Evolutionary conservation across 257 asterid species (phyloP).

Genomic region (Plantago elongata): DNA sequence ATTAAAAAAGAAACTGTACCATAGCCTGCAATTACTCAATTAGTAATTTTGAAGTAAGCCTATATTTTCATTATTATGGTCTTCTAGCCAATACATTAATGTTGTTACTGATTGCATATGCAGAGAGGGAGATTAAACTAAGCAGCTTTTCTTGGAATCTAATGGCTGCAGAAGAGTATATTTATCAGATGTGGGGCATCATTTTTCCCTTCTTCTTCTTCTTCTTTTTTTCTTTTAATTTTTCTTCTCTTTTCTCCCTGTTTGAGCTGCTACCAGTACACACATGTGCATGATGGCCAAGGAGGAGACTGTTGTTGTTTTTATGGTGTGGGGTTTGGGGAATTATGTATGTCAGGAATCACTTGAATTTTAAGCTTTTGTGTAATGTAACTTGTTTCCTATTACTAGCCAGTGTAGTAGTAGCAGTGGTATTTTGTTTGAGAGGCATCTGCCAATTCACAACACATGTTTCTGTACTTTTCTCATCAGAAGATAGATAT

Average conservation of each 20-base stretch:
- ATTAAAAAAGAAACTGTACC: no score
- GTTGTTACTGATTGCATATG: constrained; percentile 17
- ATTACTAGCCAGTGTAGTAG: constrained; percentile 7
- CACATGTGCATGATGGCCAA: constrained; percentile 19
- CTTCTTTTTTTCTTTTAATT: not conserved
- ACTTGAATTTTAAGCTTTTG: constrained; percentile 22
- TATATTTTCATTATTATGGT: no score
- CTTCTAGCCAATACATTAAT: not conserved
- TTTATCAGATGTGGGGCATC: constrained; percentile 38
- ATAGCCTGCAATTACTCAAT: no score
- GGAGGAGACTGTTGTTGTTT: constrained; percentile 11
- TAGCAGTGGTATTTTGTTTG: constrained; percentile 28
- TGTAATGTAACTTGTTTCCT: constrained; percentile 21
- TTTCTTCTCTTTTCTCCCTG: not conserved
- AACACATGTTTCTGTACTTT: constrained; percentile 26
- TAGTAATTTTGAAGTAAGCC: no score
- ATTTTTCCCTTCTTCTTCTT: not conserved
- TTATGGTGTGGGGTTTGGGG: constrained; percentile 10
- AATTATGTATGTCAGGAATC: constrained; percentile 20
- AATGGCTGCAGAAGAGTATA: constrained; percentile 31
- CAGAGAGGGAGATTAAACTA: constrained; percentile 37
- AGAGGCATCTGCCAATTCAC: constrained; percentile 40
- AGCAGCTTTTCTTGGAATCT: constrained; percentile 27
- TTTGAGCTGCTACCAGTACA: constrained; percentile 8
- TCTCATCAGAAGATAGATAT: constrained; percentile 18